Evolutionary conservation across 164 flowering plant genomes (phyloP).

Genomic region (Cinnamomum chago): DNA sequence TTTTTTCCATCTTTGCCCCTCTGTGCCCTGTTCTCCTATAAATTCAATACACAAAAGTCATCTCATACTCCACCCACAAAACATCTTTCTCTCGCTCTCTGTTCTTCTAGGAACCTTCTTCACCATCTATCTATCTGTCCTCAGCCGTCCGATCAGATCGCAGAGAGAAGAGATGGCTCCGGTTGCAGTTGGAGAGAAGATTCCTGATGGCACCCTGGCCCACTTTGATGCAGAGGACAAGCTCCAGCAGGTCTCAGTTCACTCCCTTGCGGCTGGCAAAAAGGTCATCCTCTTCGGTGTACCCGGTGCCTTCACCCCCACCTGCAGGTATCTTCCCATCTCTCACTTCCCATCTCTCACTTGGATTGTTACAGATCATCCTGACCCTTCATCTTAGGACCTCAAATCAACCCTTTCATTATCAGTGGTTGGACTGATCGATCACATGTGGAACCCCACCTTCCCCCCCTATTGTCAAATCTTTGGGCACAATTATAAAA

Average conservation of each 20-base stretch:
- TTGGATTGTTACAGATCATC: neutral
- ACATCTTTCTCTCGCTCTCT: too few species aligned
- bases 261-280: constrained; percentile 80
- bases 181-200: constrained; percentile 56
- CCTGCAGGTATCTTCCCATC: constrained; percentile 63
- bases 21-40: too few species aligned
- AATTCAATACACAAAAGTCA: too few species aligned
- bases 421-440: too few species aligned
- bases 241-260: constrained; percentile 54
- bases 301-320: constrained; percentile 95
- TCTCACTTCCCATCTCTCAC: neutral
- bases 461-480: too few species aligned
- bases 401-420: too few species aligned
- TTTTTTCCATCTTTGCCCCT: too few species aligned
- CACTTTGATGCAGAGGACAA: constrained; percentile 60
- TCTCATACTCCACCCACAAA: too few species aligned
- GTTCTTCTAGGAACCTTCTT: neutral
- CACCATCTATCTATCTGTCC: neutral
- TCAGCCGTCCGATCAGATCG: neutral
- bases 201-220: constrained; percentile 75
- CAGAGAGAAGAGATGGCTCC: constrained; percentile 54
- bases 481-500: too few species aligned
- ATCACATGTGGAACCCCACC: too few species aligned
- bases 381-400: neutral
- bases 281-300: constrained; percentile 79